These are phyloP conservation scores for Persicaria tinctoria DNA, from an alignment of 148 eudicot genomes.

Conservation along the genomic window DNA sequence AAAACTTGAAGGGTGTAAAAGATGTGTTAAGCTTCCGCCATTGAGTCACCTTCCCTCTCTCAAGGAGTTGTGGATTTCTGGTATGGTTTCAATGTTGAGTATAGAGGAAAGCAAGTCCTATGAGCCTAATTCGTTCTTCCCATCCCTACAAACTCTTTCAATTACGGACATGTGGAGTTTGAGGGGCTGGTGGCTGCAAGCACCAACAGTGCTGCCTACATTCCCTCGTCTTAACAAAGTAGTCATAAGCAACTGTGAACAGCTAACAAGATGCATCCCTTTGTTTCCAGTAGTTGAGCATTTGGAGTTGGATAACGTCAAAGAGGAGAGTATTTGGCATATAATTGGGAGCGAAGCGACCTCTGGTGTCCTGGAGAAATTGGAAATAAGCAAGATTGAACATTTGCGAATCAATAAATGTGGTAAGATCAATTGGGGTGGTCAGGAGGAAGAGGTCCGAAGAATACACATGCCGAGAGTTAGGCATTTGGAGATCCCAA, in stretches of 20 bases:
- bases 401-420: not conserved
- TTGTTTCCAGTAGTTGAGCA: too few relatives aligned
- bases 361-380: too few relatives aligned
- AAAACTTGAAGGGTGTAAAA: not conserved
- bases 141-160: not conserved
- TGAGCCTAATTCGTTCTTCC: too few relatives aligned
- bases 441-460: not conserved
- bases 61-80: not conserved
- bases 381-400: too few relatives aligned
- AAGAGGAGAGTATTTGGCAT: too few relatives aligned
- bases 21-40: not conserved
- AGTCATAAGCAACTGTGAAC: not conserved
- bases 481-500: not conserved
- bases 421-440: not conserved
- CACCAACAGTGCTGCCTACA: too few relatives aligned
- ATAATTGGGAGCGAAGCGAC: too few relatives aligned
- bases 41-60: not conserved
- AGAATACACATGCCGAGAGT: not conserved
- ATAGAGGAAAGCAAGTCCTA: too few relatives aligned
- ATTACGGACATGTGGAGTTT: not conserved
- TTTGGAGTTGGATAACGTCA: too few relatives aligned
- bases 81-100: too few relatives aligned
- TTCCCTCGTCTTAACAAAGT: not conserved
- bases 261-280: too few relatives aligned
- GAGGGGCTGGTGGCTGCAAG: slow-evolving; percentile 24